These are phyloP conservation scores for Cymodocea nodosa DNA, from an alignment of 116 monocot genomes.

Conservation along the genomic window DNA sequence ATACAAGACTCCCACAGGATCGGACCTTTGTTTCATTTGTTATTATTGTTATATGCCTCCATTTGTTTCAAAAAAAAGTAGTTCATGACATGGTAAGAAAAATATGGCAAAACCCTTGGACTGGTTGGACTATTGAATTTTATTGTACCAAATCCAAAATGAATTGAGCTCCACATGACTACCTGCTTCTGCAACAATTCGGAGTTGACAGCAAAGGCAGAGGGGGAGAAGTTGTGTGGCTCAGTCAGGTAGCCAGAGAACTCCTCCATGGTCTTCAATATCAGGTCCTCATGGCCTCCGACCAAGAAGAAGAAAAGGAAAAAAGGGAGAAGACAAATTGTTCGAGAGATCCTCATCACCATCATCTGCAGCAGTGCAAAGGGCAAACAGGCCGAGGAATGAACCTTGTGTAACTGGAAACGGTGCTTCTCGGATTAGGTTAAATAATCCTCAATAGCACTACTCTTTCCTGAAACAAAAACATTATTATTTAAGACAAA, in stretches of 20 bases:
- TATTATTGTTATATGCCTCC: too few relatives aligned
- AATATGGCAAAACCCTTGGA: not conserved
- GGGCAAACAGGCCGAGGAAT: too few relatives aligned
- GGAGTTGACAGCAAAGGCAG: slow-evolving; percentile 37
- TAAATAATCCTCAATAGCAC: too few relatives aligned
- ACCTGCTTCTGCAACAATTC: slow-evolving; percentile 69
- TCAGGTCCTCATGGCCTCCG: slow-evolving; percentile 23
- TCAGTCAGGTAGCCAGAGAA: slow-evolving; percentile 62
- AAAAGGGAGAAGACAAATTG: not conserved
- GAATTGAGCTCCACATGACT: not conserved
- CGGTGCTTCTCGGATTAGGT: too few relatives aligned
- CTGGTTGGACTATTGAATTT: too few relatives aligned
- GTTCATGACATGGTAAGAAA: too few relatives aligned
- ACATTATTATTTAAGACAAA: too few relatives aligned
- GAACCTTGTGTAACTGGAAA: too few relatives aligned
- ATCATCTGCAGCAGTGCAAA: not conserved
- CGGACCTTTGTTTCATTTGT: too few relatives aligned
- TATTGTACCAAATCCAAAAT: not conserved
- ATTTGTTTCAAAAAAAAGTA: too few relatives aligned
- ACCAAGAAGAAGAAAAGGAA: slow-evolving; percentile 5
- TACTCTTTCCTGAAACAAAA: too few relatives aligned
- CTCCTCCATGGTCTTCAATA: slow-evolving; percentile 68
- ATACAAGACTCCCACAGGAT: too few relatives aligned
- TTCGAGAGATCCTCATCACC: not conserved
- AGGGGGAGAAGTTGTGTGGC: not conserved